Base-by-base conservation (phyloP, 1,139 yeast genomes). In the Magnusiomyces suaveolens region DNA sequence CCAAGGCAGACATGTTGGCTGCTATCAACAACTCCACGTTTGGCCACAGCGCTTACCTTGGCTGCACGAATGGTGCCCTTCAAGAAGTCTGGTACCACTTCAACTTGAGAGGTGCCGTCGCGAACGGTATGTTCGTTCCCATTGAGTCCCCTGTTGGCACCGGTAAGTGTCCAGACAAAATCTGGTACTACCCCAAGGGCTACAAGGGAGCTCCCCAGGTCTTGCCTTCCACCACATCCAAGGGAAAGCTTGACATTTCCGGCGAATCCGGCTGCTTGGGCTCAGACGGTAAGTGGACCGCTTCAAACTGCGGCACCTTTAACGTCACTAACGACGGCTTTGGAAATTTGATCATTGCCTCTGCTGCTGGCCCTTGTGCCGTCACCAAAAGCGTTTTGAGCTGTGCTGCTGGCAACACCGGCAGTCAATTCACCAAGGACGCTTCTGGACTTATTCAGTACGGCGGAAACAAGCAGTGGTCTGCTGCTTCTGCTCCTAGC, bases 41-140 rank as follows among this genome's bases (percentile, higher is more conserved):
- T 10, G 67, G 63, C 8, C 52, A 55, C 14, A 41, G 57, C 8
- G 63, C 64, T 3, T 95, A 87, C 3, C 83, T 74, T 64, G 81
- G 82, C 61, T 89, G 97, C 73, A 71, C 74, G 51, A 75, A 72
- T 63, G 74, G 80, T 55, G 90, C 88, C 0, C 70, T 92, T 47
- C 85, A 82, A 63, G 96, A 90, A 69, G 78, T 92, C 33, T 89
- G 97, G 96, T 92, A 90, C 70, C 89, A 79, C 71, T 92, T 87
- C 71, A 78, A 83, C 59, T 73, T 90, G 55, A 73, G 78, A 62
- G 97, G 97, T 0, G 81, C 96, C 0, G 75, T 89, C 14, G 72
- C 80, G 43, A 72, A 74, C 39, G 89, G 89, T 54, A 69, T 80
- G 25, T 90, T 85, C 65, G 66, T 75, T 14, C 85, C 85, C 24